phyloP scores from a whole-genome alignment of 163 green algal species.

The Scenedesmus sp. region DNA sequence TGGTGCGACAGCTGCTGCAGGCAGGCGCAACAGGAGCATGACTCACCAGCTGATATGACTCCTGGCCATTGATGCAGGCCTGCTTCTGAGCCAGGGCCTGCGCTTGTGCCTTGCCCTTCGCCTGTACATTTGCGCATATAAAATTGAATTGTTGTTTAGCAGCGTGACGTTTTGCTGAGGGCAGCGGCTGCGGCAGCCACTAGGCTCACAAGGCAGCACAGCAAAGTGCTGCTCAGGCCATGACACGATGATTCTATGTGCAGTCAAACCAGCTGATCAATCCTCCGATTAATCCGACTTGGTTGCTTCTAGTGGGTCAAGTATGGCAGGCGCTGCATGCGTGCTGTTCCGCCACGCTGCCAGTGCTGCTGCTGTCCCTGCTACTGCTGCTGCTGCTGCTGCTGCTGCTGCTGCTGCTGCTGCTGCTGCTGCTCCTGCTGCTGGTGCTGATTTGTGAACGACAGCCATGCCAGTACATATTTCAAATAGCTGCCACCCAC shows the following conservation, averaged over 20 bases:
- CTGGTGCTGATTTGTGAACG: not conserved
- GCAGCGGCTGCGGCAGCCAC: too few species aligned
- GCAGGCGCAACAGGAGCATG: not conserved
- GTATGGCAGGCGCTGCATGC: not conserved
- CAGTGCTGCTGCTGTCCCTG: not conserved
- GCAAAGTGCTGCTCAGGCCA: too few species aligned
- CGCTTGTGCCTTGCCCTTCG: conserved; percentile 25
- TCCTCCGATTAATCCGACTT: too few species aligned
- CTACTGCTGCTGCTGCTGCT: too few species aligned
- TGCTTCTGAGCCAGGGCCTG: conserved; percentile 24
- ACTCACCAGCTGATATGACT: conserved; percentile 41
- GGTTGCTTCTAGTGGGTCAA: too few species aligned
- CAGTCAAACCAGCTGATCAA: too few species aligned
- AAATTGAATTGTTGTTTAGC: not conserved
- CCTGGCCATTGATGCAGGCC: conserved; percentile 15
- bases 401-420: not conserved
- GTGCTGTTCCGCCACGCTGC: not conserved
- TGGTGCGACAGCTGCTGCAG: not conserved
- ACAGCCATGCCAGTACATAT: not conserved
- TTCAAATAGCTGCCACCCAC: not conserved
- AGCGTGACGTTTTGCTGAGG: too few species aligned
- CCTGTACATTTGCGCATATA: not conserved
- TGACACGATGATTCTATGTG: too few species aligned
- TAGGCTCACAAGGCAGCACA: too few species aligned
- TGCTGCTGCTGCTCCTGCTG: not conserved